phyloP scores from a whole-genome alignment of 306 rosid species.

The Boehmeria nivea region DNA sequence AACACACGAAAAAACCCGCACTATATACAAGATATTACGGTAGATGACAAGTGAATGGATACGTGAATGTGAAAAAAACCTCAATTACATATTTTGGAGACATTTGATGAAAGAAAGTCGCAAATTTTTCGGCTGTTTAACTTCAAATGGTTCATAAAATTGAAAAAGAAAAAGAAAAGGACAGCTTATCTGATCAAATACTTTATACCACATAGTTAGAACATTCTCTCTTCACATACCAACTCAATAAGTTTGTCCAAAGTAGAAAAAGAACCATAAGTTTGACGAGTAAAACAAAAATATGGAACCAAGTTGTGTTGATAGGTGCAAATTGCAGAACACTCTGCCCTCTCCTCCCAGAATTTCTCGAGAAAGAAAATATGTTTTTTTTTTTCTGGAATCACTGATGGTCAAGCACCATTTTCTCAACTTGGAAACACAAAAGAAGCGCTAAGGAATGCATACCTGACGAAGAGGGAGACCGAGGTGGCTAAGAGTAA shows the following conservation, averaged over 20 bases:
- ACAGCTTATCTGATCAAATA: background rate
- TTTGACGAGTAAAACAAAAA: too few relatives aligned
- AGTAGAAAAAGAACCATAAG: too few relatives aligned
- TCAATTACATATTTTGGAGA: too few relatives aligned
- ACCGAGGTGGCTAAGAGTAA: slow-evolving; percentile 59
- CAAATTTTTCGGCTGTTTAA: background rate
- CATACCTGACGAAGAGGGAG: slow-evolving; percentile 96
- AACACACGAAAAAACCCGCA: background rate
- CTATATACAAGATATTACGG: background rate
- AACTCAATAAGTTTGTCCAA: too few relatives aligned
- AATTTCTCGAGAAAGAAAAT: background rate
- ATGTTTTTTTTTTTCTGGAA: background rate
- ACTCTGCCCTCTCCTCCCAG: too few relatives aligned
- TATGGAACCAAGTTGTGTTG: too few relatives aligned
- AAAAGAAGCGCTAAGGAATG: slow-evolving; percentile 11
- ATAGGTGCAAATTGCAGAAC: too few relatives aligned
- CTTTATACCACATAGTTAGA: too few relatives aligned
- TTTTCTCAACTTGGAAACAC: background rate
- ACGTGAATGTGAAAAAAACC: background rate
- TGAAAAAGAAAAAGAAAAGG: too few relatives aligned
- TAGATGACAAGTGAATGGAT: background rate
- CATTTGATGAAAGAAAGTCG: background rate
- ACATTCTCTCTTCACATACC: too few relatives aligned
- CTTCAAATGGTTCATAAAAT: background rate
- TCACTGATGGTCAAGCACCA: background rate